Percentiles rank a stretch among this genome's conserved stretches.
Conservation (phyloP, 306 rosid species). For the Cicer pinnatifidum region DNA sequence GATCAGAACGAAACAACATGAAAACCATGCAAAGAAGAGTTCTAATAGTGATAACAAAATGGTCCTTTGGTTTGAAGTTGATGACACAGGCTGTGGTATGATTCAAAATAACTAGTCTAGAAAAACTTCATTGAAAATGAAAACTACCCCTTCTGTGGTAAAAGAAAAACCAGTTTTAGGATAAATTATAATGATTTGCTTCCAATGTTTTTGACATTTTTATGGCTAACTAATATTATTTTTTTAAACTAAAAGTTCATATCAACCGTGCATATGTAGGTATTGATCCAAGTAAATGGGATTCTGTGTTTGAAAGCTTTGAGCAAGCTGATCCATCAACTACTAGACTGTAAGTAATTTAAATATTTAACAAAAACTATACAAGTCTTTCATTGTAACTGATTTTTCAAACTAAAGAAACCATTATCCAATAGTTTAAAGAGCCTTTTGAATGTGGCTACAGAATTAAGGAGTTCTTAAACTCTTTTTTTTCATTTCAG, state of each 20-base stretch:
- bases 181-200: slow-evolving; percentile 18
- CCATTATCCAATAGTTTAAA: slow-evolving; percentile 22
- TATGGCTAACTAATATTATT: slow-evolving; percentile 7
- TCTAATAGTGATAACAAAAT: slow-evolving; percentile 67
- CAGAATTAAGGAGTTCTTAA: slow-evolving; percentile 25
- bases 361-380: slow-evolving; percentile 27
- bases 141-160: slow-evolving; percentile 28
- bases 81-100: slow-evolving; percentile 96
- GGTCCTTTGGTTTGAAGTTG: slow-evolving; percentile 92
- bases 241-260: not conserved
- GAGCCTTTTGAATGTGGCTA: slow-evolving; percentile 23
- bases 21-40: slow-evolving; percentile 56
- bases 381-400: not conserved
- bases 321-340: slow-evolving; percentile 99
- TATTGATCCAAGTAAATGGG: slow-evolving; percentile 95
- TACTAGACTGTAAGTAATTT: slow-evolving; percentile 78
- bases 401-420: slow-evolving; percentile 18
- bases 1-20: slow-evolving; percentile 65
- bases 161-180: slow-evolving; percentile 31
- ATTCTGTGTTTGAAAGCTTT: slow-evolving; percentile 96
- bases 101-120: slow-evolving; percentile 36
- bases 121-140: slow-evolving; percentile 36
- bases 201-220: not conserved
- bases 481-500: slow-evolving; percentile 52
- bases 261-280: slow-evolving; percentile 53